Conservation (phyloP, 2,329 filamentous ascomycete genomes). For the Gyromitra esculenta region DNA sequence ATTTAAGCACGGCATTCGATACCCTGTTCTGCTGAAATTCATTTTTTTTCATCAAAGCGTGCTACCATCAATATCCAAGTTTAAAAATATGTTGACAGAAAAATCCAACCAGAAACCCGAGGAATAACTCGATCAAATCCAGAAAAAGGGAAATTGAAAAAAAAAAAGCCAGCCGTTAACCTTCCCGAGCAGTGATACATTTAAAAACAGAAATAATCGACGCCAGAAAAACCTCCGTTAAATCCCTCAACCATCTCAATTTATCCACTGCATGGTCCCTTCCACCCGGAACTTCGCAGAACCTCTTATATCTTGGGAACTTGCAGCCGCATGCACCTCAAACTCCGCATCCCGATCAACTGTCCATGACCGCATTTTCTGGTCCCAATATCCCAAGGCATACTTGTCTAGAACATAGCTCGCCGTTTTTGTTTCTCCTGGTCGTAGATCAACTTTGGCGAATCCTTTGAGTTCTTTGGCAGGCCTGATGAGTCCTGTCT, state of each 20-base stretch:
- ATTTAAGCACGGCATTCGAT: conserved; percentile 48
- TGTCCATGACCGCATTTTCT: conserved; percentile 56
- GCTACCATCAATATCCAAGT: conserved; percentile 38
- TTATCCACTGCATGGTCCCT: conserved; percentile 57
- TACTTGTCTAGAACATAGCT: conserved; percentile 64
- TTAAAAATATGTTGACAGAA: conserved; percentile 38
- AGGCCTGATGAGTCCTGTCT: conserved; percentile 59
- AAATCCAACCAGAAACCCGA: conserved; percentile 36
- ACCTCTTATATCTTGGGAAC: conserved; percentile 56
- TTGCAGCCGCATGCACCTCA: conserved; percentile 56
- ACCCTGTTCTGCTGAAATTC: conserved; percentile 39
- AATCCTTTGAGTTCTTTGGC: conserved; percentile 64
- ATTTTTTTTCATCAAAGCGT: conserved; percentile 26
- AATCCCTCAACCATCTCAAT: conserved; percentile 51
- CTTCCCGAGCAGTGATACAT: conserved; percentile 31
- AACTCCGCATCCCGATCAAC: conserved; percentile 57
- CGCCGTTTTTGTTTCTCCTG: conserved; percentile 60
- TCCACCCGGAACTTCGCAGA: conserved; percentile 56
- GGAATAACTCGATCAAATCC: conserved; percentile 38
- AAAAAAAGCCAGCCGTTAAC: conserved; percentile 37
- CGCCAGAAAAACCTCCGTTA: conserved; percentile 45
- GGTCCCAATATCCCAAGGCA: conserved; percentile 70
- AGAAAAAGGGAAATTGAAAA: conserved; percentile 26
- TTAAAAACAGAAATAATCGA: conserved; percentile 39
- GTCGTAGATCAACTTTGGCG: conserved; percentile 61